Evolutionary conservation across 768 basidiomycete genomes (phyloP).

Genomic region (Collybiopsis luxurians): DNA sequence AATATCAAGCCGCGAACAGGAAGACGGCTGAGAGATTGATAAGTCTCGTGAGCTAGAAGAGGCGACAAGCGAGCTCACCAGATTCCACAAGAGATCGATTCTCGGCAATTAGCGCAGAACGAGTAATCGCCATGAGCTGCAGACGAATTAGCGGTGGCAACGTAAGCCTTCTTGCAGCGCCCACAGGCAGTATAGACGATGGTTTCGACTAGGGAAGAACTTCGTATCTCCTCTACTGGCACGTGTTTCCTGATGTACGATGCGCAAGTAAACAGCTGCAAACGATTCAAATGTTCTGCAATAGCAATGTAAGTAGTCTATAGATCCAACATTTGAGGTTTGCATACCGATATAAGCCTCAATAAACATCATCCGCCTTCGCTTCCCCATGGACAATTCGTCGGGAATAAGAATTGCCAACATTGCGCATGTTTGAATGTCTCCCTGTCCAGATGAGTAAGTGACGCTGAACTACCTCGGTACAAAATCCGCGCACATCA

Average conservation of each 20-base stretch:
- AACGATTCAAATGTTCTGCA: conserved; percentile 60
- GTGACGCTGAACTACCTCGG: conserved; percentile 8
- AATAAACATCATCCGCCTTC: conserved; percentile 50
- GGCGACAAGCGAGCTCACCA: conserved; percentile 47
- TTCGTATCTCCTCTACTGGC: conserved; percentile 46
- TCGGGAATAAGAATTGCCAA: conserved; percentile 57
- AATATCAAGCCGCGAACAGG: conserved; percentile 71
- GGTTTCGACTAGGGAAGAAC: conserved; percentile 62
- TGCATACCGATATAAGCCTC: conserved; percentile 71
- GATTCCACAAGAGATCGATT: conserved; percentile 57
- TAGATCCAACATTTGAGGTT: not conserved
- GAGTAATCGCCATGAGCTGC: conserved; percentile 43
- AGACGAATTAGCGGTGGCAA: conserved; percentile 27
- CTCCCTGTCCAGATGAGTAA: conserved; percentile 47
- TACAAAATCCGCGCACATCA: conserved; percentile 36
- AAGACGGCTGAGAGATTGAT: conserved; percentile 51
- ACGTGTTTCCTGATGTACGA: conserved; percentile 76
- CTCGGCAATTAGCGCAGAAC: conserved; percentile 56
- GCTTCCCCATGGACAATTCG: conserved; percentile 50
- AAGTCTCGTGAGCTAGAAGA: conserved; percentile 1
- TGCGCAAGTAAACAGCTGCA: conserved; percentile 61
- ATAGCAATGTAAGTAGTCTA: not conserved
- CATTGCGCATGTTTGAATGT: conserved; percentile 80
- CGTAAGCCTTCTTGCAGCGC: conserved; percentile 64
- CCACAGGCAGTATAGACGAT: conserved; percentile 69